Base-by-base conservation (phyloP, 495 filamentous ascomycete genomes). In the Monascus purpureus region DNA sequence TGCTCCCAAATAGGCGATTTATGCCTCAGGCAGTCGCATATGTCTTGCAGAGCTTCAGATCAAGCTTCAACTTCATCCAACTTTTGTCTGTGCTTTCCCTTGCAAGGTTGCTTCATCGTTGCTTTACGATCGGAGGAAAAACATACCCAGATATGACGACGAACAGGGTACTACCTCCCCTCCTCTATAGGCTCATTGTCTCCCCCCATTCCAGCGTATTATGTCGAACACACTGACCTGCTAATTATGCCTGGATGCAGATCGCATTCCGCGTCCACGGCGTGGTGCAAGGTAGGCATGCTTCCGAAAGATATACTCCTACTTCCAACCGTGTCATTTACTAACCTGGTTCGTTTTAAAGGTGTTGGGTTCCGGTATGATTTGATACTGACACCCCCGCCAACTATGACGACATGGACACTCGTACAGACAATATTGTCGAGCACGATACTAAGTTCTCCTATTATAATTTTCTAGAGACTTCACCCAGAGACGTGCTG, bases 311-410 rank as follows among this genome's bases (percentile, higher is more conserved):
- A 31, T 20, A 16, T 8, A 1, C 3, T 9, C 18, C 22, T 13
- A 29, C 25, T 23, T 8, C 5, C 7, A 13, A 17, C 33, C 12
- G 4, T 27, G 11, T 27, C 5, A 6, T 15, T 2, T 13, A 24
- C 40, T 50, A 28, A 50, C 31, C 12, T 20, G 2, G 16, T 15
- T 11, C 11, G 8, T 13, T 7, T 1, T 25, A 29, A 28, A 82
- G 77, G 80, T 32, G 80, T 85, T 39, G 77, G 72, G 39, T 85
- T 78, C 52, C 75, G 78, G 69, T 80, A 72, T 28, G 41, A 35
- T 13, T 12, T 17, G 6, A 12, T 13, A 6, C 13, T 13, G 4
- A 3, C 13, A n/a, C 25, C 22, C 6, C n/a, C n/a, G n/a, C n/a
- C n/a, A n/a, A n/a, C n/a, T n/a, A n/a, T n/a, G n/a, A n/a, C n/a